These are phyloP conservation scores for Marasmius fiardii DNA, from an alignment of 1,284 basidiomycete genomes.

Conservation along the genomic window DNA sequence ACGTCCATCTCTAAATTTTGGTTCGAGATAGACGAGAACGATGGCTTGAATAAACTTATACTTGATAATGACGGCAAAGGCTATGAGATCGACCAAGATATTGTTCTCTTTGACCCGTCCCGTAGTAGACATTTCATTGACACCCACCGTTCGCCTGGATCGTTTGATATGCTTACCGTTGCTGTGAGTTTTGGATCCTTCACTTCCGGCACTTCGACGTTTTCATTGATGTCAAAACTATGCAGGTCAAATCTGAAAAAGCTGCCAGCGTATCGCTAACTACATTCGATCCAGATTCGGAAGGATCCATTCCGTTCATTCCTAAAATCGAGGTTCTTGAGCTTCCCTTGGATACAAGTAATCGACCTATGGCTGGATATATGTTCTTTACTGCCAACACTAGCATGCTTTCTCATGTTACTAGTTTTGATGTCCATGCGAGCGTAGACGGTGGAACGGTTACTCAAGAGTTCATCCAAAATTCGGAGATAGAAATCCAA, in stretches of 20 bases:
- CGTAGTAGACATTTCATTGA: neutral
- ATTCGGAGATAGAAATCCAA: too few species aligned
- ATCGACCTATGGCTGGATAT: neutral
- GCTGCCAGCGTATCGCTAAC: neutral
- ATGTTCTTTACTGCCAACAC: slow-evolving; percentile 5
- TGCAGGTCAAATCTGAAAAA: neutral
- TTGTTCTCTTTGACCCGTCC: neutral
- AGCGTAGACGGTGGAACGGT: neutral
- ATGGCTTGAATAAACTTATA: slow-evolving; percentile 2
- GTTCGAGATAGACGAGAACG: slow-evolving; percentile 10
- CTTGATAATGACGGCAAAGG: slow-evolving; percentile 4
- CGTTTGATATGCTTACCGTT: neutral
- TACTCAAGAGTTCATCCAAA: neutral
- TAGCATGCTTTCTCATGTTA: neutral
- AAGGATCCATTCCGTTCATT: neutral
- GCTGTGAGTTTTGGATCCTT: neutral
- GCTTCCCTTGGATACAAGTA: neutral
- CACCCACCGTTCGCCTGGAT: neutral
- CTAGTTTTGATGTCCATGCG: neutral
- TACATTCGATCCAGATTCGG: slow-evolving; percentile 2
- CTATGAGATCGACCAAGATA: slow-evolving; percentile 7
- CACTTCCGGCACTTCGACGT: neutral
- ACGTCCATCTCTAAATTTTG: slow-evolving; percentile 10
- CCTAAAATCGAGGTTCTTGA: neutral
- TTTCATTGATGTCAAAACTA: neutral